Base-by-base conservation (phyloP, 148 eudicot genomes). In the Rhododendron griersonianum region DNA sequence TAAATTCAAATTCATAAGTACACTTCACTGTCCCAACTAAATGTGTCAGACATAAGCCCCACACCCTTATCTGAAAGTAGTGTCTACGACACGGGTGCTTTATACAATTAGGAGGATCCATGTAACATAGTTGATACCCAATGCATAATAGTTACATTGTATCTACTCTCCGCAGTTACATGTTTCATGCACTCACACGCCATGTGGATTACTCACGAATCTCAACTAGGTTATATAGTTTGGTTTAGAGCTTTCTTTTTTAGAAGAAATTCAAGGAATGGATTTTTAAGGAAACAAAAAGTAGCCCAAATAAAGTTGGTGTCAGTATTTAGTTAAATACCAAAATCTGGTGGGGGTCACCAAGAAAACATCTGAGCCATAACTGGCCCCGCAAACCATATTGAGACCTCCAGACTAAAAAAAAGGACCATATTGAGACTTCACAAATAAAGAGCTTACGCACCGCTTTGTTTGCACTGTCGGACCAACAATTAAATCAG, bases 401-500 rank as follows among this genome's bases (percentile, higher is more conserved):
- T 67, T 50, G 19, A 65, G 15, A 33, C 50, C 51, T 23, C 23
- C 47, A 45, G 47, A 45, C 8, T 44, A 44, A 44, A 45, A 45
- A 45, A 8, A 45, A 1, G 47, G 50, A 84, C 39, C n/a, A 23
- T 44, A 69, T 48, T 50, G 25, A 65, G 15, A 33, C 59, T 61
- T 23, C 21, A 16, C 9, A 77, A 53, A 76, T 7, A 74, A 81
- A 16, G 47, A 48, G 7, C 51, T 21, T 65, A 89, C 96, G 5
- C 89, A 95, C 98, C 90, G 86, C 81, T 88, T 94, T 25, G 8
- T 48, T 11, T 89, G 95, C 44, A 88, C 80, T 50, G 94, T 84
- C 21, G 99, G 93, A 85, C 90, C 91, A 81, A 90, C 88, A 65
- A 86, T 92, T 28, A 96, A 80, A 87, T 93, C 94, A 87, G 92